A percentile compares a stretch with the other conserved stretches of the same genome.
Conservation (phyloP, 208 protist species). For the Crithidia thermophila region DNA sequence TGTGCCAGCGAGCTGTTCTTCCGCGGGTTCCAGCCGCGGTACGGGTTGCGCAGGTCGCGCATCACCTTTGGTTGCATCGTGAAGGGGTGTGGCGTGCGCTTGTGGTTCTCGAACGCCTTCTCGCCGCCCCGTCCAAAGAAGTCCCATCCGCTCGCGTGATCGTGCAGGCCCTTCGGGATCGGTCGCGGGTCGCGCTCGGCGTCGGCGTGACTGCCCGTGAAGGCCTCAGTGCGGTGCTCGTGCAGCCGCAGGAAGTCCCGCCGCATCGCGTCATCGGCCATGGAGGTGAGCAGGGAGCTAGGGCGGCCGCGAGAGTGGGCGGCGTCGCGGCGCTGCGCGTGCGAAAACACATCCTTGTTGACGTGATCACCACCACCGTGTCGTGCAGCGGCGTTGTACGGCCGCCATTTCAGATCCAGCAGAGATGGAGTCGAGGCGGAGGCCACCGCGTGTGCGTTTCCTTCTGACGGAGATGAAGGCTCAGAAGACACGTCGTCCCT, state of each 20-base stretch:
- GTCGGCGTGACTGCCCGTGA: constrained; percentile 31
- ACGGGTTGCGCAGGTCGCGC: constrained; percentile 73
- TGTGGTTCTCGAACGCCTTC: constrained; percentile 83
- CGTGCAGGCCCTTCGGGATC: constrained; percentile 79
- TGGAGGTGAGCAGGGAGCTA: constrained; percentile 52
- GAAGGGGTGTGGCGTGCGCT: constrained; percentile 60
- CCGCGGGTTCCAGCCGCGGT: constrained; percentile 75
- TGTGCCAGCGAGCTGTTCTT: constrained; percentile 85
- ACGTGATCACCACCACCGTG: neutral
- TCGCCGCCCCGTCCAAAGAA: constrained; percentile 83
- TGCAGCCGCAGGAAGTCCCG: constrained; percentile 34
- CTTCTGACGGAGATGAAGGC: too few species aligned
- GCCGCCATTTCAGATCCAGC: constrained; percentile 17
- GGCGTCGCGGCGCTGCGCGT: neutral
- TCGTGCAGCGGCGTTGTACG: constrained; percentile 1
- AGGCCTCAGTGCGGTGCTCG: constrained; percentile 30
- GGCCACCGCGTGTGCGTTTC: too few species aligned
- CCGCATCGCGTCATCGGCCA: constrained; percentile 54
- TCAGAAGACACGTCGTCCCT: too few species aligned
- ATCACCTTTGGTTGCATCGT: constrained; percentile 88
- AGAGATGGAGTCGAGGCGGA: neutral
- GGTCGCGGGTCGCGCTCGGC: constrained; percentile 76
- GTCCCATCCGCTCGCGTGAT: constrained; percentile 84
- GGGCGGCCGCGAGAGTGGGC: constrained; percentile 23
- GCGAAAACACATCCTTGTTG: neutral